phyloP scores from a whole-genome alignment of 768 basidiomycete species.

The Suillus fuscotomentosus region DNA sequence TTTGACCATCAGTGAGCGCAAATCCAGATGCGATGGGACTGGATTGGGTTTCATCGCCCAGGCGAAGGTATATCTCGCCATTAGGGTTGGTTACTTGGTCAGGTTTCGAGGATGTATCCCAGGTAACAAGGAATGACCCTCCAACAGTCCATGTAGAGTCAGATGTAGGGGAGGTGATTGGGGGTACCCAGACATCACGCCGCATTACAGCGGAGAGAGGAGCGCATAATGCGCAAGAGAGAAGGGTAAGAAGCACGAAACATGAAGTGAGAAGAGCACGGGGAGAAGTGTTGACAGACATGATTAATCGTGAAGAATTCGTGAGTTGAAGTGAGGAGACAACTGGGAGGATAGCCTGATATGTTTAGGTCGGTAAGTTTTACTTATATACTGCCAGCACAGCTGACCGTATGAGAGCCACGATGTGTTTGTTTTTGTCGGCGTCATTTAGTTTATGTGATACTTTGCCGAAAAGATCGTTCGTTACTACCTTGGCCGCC shows the following conservation, averaged over 20 bases:
- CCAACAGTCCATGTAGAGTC: conserved; percentile 43
- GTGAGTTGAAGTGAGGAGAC: conserved; percentile 2
- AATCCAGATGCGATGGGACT: conserved; percentile 40
- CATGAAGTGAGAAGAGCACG: conserved; percentile 3
- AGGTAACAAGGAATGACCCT: conserved; percentile 39
- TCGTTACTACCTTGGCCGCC: neutral
- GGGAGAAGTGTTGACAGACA: conserved; percentile 11
- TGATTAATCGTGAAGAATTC: conserved; percentile 11
- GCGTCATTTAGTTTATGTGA: neutral
- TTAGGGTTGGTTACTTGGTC: conserved; percentile 45
- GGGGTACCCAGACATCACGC: conserved; percentile 50
- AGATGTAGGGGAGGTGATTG: conserved; percentile 35
- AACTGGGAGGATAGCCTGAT: neutral
- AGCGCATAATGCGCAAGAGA: conserved; percentile 28
- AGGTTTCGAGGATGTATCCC: conserved; percentile 44
- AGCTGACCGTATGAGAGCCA: conserved; percentile 7
- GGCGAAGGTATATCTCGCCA: conserved; percentile 44
- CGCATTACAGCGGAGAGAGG: conserved; percentile 19
- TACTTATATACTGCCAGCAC: conserved; percentile 17
- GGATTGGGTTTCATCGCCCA: conserved; percentile 26
- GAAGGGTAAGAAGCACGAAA: conserved; percentile 19
- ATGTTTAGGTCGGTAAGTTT: neutral
- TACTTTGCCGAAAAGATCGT: neutral
- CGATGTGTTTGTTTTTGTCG: neutral
- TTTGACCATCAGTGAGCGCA: conserved; percentile 32